phyloP scores from a whole-genome alignment of 2,329 filamentous ascomycete species.

The Clarireedia hainanense region DNA sequence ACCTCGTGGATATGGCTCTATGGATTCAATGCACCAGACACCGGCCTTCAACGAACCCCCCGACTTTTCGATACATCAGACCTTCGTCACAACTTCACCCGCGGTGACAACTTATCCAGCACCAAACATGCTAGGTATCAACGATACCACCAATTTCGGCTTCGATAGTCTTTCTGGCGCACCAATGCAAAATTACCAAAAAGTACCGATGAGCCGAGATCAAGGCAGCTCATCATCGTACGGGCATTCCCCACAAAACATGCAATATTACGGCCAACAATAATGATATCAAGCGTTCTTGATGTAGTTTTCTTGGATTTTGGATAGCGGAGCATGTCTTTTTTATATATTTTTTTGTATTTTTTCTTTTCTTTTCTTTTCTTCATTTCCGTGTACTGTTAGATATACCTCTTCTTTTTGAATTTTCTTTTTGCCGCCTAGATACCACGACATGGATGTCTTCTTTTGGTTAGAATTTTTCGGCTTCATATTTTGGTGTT shows the following conservation, averaged over 20 bases:
- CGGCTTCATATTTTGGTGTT: not conserved
- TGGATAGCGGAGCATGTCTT: not conserved
- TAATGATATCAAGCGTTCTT: conserved; percentile 10
- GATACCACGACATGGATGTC: conserved; percentile 22
- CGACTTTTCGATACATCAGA: conserved; percentile 20
- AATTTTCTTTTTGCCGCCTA: conserved; percentile 14
- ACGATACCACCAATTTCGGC: conserved; percentile 14
- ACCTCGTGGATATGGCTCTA: conserved; percentile 15
- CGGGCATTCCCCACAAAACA: conserved; percentile 20
- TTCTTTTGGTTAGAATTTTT: not conserved
- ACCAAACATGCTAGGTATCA: conserved; percentile 21
- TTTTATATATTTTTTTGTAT: not conserved
- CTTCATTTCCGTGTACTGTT: not conserved
- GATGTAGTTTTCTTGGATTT: not conserved
- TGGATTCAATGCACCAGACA: conserved; percentile 14
- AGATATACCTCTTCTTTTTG: not conserved
- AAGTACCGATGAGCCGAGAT: conserved; percentile 22
- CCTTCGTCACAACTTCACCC: conserved; percentile 20
- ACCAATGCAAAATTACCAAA: conserved; percentile 16
- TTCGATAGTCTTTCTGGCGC: conserved; percentile 20
- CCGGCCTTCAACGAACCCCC: conserved; percentile 18
- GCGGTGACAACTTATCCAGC: conserved; percentile 19
- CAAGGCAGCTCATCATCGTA: conserved; percentile 24
- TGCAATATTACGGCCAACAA: conserved; percentile 18
- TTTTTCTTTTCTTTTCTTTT: conserved; percentile 4